Evolutionary conservation across 345 rosid genomes (phyloP), one percentile per base, ranked within the genome.

Genomic region (Populus nigra): DNA sequence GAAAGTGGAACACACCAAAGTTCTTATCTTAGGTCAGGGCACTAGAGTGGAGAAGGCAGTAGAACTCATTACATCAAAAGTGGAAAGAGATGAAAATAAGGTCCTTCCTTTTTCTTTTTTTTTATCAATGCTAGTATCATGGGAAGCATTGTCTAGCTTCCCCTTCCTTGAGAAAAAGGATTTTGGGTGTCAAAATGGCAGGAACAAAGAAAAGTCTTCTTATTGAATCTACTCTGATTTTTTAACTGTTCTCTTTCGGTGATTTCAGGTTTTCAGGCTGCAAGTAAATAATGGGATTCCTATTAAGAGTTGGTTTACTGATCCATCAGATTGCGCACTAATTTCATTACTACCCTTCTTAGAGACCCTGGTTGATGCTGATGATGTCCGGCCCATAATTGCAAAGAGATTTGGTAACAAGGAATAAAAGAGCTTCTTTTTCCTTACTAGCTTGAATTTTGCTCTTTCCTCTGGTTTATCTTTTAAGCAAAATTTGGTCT

Each of bases 261-360:
- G 79, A 55, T 89, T 89, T 82, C 90, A 93, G 97, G 96, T 91
- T 73, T 93, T 90, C 91, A 91, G 92, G 84, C 86, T 92, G 92
- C 99, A 96, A 85, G 88, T 92, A 77, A 89, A 91, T 85, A 96
- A 96, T 65, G 99, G 96, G 81, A 96, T 93, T 83, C 99, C 99
- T 59, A 96, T 96, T 75, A 88, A 88, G 90, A 96, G 99, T 86
- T 93, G 98, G 99, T 93, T 88, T 55, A 89, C 88, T 84, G 99
- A 96, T 81, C 92, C 94, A 78, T 86, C 87, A n/a, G 99, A 96
- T 88, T 81, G 87, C 76, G 94, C 90, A 36, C 84, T 96, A 86
- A 76, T 96, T 49, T 81, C 94, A 13, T 87, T 96, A 76, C 94
- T 96, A 70, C 97, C 99, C 80, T 92, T 96, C 90, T 84, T 96